Evolutionary conservation across 2,329 filamentous ascomycete genomes (phyloP), one percentile per base, ranked within the genome.

Genomic region (Phialophora expanda): DNA sequence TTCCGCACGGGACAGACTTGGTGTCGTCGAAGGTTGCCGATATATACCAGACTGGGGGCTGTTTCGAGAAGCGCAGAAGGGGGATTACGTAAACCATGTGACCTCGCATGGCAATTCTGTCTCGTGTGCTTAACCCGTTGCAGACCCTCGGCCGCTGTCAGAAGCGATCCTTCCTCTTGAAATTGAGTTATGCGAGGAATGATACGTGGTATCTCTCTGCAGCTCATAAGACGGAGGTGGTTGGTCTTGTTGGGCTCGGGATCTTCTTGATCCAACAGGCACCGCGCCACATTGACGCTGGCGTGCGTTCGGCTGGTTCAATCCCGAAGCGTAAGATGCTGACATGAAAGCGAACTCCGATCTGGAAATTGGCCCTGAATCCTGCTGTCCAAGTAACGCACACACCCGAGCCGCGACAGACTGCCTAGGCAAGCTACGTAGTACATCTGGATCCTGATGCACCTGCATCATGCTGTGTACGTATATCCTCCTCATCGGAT

Each of bases 261-360:
- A 50, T 50, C 24, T 50, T 20, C 46, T 50, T 44, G 48, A 51
- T 51, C 20, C 5, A 5, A 51, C 12, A 51, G 14, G 2, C 48
- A 17, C 48, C 48, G 20, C 48, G 24, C 48, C 48, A 22, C 24
- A 24, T 26, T 14, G 20, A 51, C 8, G 26, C 48, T 51, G 48
- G 48, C 48, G 48, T 26, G 48, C 2, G 20, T 28, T 22, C 48
- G 48, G 48, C 48, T 51, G 4, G 9, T 17, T 17, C 20, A 28
- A 51, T 50, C 46, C 48, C 48, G 48, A 6, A 51, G 48, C 48
- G 2, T 26, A 51, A 51, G 12, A 51, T 51, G 48, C 48, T 17
- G 24, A 51, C 20, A 22, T 51, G 22, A 7, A 22, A 28, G 26
- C 9, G 48, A 3, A 26, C 5, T 51, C 20, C 20, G 11, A 24